phyloP scores from a whole-genome alignment of 140 eudicot genomes.

The Senecio squalidus region DNA sequence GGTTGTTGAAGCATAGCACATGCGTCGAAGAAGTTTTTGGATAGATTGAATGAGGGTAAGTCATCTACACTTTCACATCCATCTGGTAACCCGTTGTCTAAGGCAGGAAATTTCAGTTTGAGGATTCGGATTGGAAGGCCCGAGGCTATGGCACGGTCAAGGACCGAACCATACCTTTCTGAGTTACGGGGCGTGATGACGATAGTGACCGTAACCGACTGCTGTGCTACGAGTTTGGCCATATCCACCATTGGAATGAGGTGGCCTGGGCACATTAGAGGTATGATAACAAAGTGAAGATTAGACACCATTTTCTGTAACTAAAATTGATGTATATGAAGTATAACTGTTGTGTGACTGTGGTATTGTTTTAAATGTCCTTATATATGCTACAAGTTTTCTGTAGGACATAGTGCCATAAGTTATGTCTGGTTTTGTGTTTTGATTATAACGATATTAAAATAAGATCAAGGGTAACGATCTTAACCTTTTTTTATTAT shows the following conservation, averaged over 20 bases:
- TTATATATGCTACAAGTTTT: too few species aligned
- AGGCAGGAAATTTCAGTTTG: conserved; percentile 39
- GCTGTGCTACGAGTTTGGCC: conserved; percentile 41
- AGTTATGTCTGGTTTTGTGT: too few species aligned
- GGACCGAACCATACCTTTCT: conserved; percentile 12
- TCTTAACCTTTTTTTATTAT: too few species aligned
- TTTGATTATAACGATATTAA: too few species aligned
- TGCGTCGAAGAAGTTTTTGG: conserved; percentile 32
- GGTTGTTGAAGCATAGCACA: conserved; percentile 33
- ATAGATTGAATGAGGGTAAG: conserved; percentile 27
- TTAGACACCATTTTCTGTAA: conserved; percentile 19
- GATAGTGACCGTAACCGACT: conserved; percentile 19
- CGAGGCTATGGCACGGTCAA: conserved; percentile 34
- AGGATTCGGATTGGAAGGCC: conserved; percentile 37
- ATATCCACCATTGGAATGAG: conserved; percentile 47
- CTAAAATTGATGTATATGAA: not conserved
- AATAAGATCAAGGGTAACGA: too few species aligned
- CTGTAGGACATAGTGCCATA: too few species aligned
- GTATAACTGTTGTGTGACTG: not conserved
- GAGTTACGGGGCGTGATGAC: conserved; percentile 33
- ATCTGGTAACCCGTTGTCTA: conserved; percentile 43
- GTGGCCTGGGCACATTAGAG: conserved; percentile 70
- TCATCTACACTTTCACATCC: conserved; percentile 51
- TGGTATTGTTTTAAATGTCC: not conserved
- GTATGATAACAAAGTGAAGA: conserved; percentile 59